Evolutionary conservation across 2,329 filamentous ascomycete species (phyloP), one percentile per base, ranked within the genome.

Genomic region (Diaporthe destruens): DNA sequence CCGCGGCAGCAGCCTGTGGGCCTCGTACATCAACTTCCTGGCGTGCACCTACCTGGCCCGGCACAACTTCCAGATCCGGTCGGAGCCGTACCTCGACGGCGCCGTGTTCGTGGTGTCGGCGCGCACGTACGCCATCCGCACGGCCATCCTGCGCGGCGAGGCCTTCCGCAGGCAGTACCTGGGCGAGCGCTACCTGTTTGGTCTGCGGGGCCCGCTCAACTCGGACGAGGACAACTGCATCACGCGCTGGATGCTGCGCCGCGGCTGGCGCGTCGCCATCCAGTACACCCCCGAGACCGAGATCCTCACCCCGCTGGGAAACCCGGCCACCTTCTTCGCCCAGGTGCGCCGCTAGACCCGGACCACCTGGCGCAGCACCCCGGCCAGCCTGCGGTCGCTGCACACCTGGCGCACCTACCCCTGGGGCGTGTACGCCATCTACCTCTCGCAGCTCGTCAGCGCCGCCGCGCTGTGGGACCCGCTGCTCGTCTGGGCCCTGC

Each of bases 171-270:
- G 77, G 0, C 77, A 75, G 0, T 91, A 87, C 77, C 78, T 80
- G 1, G 82, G 86, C 63, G 89, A 92, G 76, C 80, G 69, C 11
- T 90, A 87, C 81, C 83, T 86, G 71, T 84, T 86, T 32, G 81
- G 81, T 0, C 57, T 78, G 0, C 80, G 85, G 0, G 82, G 80
- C 0, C 86, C 86, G 0, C 78, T 90, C 2, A 85, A 86, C 25
- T 82, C 84, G 0, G 90, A 91, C 74, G 89, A 91, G 72, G 90
- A 92, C 81, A 91, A 91, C 78, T 91, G 86, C 76, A 81, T 88
- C 47, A 91, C 89, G 0, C 82, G 90, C 14, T 88, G 84, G 74
- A 82, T 86, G 7, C 84, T 88, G 54, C 81, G 81, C 12, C 78
- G 84, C 7, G 84, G 83, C n/a, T 90, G 85, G 84, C 81, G 84